These are phyloP conservation scores for Neonectria neomacrospora DNA, from an alignment of 2,329 filamentous ascomycete genomes.

Conservation along the genomic window DNA sequence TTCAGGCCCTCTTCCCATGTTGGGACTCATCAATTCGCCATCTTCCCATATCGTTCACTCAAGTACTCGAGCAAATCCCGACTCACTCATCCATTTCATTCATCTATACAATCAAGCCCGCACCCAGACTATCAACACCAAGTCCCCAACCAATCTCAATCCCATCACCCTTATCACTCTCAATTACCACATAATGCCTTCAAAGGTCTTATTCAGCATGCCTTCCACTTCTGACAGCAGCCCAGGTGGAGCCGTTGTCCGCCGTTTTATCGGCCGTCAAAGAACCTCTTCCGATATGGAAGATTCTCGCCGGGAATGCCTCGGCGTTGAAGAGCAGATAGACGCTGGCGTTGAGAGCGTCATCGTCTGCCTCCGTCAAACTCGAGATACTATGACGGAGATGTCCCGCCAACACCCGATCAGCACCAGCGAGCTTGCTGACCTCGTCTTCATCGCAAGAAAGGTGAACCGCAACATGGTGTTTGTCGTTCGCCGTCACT, in stretches of 20 bases:
- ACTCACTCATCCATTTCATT: not conserved
- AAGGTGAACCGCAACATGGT: not conserved
- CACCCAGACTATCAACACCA: not conserved
- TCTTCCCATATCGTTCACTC: not conserved
- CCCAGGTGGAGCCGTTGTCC: not conserved
- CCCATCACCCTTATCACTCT: not conserved
- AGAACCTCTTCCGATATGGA: not conserved
- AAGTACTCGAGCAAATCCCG: not conserved
- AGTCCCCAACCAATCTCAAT: not conserved
- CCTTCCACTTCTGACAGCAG: not conserved
- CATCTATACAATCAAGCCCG: not conserved
- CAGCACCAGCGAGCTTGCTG: not conserved
- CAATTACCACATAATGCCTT: not conserved
- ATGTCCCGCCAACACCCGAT: conserved; percentile 5
- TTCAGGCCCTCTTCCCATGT: not conserved
- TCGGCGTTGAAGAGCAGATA: not conserved
- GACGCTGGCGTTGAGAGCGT: conserved; percentile 8
- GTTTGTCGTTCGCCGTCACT: conserved; percentile 18
- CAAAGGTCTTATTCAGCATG: not conserved
- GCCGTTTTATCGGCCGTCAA: not conserved
- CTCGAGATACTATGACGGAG: conserved; percentile 8
- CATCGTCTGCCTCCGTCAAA: not conserved
- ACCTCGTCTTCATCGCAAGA: not conserved
- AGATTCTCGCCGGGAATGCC: accelerated
- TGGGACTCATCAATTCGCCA: not conserved